Conservation (phyloP, 2,329 filamentous ascomycete genomes). For the Samsoniella hepiali region DNA sequence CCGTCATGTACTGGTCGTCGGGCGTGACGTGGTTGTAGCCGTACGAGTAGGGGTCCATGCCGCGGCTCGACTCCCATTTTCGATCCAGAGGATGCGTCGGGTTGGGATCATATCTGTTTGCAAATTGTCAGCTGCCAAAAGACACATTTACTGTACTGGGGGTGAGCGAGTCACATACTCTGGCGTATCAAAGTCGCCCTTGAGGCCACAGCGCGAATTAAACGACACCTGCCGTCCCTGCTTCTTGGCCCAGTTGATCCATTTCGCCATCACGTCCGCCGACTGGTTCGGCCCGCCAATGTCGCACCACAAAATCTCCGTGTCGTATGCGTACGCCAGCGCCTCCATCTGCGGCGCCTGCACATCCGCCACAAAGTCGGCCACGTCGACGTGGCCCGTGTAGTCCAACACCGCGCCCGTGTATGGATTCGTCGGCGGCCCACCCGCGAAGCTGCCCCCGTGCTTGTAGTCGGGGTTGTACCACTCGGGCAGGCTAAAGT, state of each 20-base stretch:
- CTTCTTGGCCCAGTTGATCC: constrained; percentile 39
- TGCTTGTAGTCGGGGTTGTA: constrained; percentile 44
- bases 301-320: constrained; percentile 51
- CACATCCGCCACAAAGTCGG: constrained; percentile 42
- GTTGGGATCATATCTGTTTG: constrained; percentile 15
- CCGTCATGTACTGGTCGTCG: constrained; percentile 48
- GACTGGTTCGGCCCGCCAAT: constrained; percentile 42
- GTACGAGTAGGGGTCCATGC: constrained; percentile 59
- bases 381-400: constrained; percentile 37
- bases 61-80: constrained; percentile 59
- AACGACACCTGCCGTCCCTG: constrained; percentile 49
- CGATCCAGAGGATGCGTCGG: constrained; percentile 23
- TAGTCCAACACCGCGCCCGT: constrained; percentile 41
- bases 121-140: background rate
- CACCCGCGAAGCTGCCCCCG: constrained; percentile 41
- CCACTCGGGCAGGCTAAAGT: constrained; percentile 49
- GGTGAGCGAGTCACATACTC: constrained; percentile 41
- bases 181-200: constrained; percentile 57
- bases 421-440: constrained; percentile 42
- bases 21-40: constrained; percentile 57
- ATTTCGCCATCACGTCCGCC: constrained; percentile 38
- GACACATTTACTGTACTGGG: background rate
- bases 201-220: constrained; percentile 54
- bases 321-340: constrained; percentile 41
- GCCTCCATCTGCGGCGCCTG: constrained; percentile 46